phyloP scores from a whole-genome alignment of 2,329 filamentous ascomycete species.

The Penicillium griseofulvum region DNA sequence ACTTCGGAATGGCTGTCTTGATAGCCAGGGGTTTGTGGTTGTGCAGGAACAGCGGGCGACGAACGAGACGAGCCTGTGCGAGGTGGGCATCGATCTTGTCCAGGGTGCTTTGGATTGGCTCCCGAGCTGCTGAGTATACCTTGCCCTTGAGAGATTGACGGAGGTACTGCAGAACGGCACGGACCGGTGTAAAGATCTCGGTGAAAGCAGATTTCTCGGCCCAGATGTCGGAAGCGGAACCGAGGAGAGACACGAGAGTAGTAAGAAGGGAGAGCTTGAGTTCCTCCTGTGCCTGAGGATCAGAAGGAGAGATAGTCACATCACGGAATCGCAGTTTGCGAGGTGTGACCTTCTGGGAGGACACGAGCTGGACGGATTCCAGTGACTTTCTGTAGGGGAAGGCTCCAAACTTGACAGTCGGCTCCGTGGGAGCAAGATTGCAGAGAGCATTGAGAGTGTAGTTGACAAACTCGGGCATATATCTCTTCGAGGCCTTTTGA shows the following conservation, averaged over 20 bases:
- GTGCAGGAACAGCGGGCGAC: conserved; percentile 81
- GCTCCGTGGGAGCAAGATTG: conserved; percentile 59
- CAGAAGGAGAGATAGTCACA: conserved; percentile 36
- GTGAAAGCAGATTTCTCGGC: conserved; percentile 67
- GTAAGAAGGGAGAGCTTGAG: conserved; percentile 60
- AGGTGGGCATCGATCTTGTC: conserved; percentile 46
- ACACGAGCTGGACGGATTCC: conserved; percentile 50
- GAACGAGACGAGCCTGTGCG: conserved; percentile 60
- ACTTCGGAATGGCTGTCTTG: conserved; percentile 85
- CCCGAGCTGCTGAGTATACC: conserved; percentile 43
- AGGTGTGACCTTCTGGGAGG: conserved; percentile 33
- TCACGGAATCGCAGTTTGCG: conserved; percentile 62
- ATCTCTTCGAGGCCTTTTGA: conserved; percentile 78
- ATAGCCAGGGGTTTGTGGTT: conserved; percentile 85
- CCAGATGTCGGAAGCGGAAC: conserved; percentile 71
- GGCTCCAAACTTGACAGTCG: conserved; percentile 48
- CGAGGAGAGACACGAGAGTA: conserved; percentile 64
- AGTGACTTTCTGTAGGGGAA: conserved; percentile 63
- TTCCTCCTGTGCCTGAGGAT: conserved; percentile 33
- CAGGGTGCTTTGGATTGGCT: conserved; percentile 31
- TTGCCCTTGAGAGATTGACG: conserved; percentile 53
- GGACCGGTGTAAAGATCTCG: conserved; percentile 71
- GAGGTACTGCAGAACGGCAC: conserved; percentile 61
- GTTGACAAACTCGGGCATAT: conserved; percentile 82
- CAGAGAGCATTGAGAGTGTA: conserved; percentile 74